Evolutionary conservation across 345 rosid genomes (phyloP), one percentile per base, ranked within the genome.

Genomic region (Mercurialis annua): DNA sequence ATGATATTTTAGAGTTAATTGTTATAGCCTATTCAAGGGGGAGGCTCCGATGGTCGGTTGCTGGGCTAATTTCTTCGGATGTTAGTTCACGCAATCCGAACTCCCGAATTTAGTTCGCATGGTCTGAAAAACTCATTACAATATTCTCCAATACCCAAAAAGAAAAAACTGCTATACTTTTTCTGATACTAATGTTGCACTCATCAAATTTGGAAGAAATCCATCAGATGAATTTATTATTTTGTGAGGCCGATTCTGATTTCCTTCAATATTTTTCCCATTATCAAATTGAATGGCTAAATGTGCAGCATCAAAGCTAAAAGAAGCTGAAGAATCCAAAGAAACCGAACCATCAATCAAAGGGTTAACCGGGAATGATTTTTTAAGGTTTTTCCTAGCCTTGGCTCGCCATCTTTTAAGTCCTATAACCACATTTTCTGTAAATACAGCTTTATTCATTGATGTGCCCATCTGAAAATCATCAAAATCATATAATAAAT

Each of bases 401-500:
- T 60, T 76, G 34, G 66, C 70, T 76, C 66, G 69, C 91, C 91
- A 86, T 63, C 66, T 71, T n/a, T 64, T 76, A 7, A 86, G 81
- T 0, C 88, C 87, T 9, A 49, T 24, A 0, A 64, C 68, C 12
- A 86, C 85, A 16, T 48, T 59, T 40, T 81, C 85, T 0, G 83
- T 47, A 71, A 86, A 86, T 0, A 84, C 84, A 5, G 78, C 65
- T 61, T 46, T 59, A 23, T 61, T 67, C 91, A 86, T 86, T 4
- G 83, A 77, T 0, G 88, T 70, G 27, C 91, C 91, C 91, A 86
- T 86, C 86, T 84, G 80, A 47, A n/a, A n/a, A 18, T 6, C 8
- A 33, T 33, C 20, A 63, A 2, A 23, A 10, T 20, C 2, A 29
- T 34, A 12, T 4, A n/a, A n/a, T n/a, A n/a, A n/a, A n/a, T n/a